Evolutionary conservation across 2,329 filamentous ascomycete species (phyloP), one percentile per base, ranked within the genome.

Genomic region (Grosmannia huntii): DNA sequence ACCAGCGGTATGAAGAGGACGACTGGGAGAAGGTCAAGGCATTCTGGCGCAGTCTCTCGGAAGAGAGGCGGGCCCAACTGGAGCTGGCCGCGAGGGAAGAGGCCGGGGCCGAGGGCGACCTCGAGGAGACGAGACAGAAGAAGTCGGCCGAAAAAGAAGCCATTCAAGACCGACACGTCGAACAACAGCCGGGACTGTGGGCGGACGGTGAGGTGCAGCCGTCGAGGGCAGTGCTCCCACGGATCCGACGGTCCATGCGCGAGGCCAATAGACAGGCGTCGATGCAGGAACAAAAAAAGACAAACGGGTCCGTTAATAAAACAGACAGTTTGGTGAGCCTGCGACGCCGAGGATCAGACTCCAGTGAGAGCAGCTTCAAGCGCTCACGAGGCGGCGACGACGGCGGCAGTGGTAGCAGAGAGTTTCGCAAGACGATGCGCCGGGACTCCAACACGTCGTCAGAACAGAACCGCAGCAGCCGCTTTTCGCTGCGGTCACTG

Each of bases 291-390:
- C 16, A 44, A 44, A 2, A 7, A 44, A n/a, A n/a, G 19, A 44
- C 6, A 21, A n/a, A n/a, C 41, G 41, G 3, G 16, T 19, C 19
- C 5, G 16, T 44, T 14, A 6, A 4, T 14, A 14, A 14, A 2
- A 4, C 12, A 38, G 12, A 3, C 36, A 38, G 36, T 16, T 5
- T 14, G 19, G 27, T n/a, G 10, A 25, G 41, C 19, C 55, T 82
- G 10, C 72, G 74, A 59, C 78, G 84, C 2, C 78, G 74, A 11
- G 76, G 73, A 21, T 87, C 85, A 0, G 82, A 84, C 63, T 84
- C 80, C 31, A 89, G 86, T 65, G 85, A 89, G 51, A 95, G 88
- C 71, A 95, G 89, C 68, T 96, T 96, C 73, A 86, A 82, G 66
- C 85, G 89, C 31, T 71, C 56, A 3, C 62, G 62, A 1, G 27